Base-by-base conservation (phyloP, 306 rosid genomes). In the Vigna reflexopilosa region DNA sequence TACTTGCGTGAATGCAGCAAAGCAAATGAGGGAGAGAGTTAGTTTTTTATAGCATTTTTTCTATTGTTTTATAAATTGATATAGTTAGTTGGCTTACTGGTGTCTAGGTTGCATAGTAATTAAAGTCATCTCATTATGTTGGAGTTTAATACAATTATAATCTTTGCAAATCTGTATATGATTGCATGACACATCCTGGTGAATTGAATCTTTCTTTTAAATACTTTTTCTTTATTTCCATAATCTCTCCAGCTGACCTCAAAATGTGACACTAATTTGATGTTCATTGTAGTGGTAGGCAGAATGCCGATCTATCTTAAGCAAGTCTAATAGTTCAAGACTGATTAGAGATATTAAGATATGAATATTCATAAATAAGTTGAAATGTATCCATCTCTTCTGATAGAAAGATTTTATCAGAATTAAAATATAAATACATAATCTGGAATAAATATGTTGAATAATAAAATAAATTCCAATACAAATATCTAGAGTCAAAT, bases 21-120 rank as follows among this genome's bases (percentile, higher is more conserved):
- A 80, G 85, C 79, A 80, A 76, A 64, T 57, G 78, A 68, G 82
- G 82, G 78, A 67, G 79, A 85, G 71, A 67, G 81, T 83, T 71
- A 34, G 24, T 72, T 72, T 82, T 12, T 0, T 34, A 17, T 62
- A 32, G 9, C 17, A 16, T 7, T 45, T 62, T 47, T 36, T 36
- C 42, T 42, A 38, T 19, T 80, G 75, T 70, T 67, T 49, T 72
- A 64, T 77, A 59, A 77, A 77, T 77, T 82, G 72, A 77, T 83
- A 34, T 70, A 61, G 84, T 61, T 44, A 61, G 84, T 67, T 44
- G 74, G 14, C 67, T 63, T 22, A 22, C 63, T 58, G 76, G 15
- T 74, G 69, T 71, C 45, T 82, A 71, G 88, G 65, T 72, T 56
- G 75, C 70, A 65, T 9, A 52, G 75, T 45, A 81, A 40, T 50